These are phyloP conservation scores for Suhomyces bolitotheri DNA, from an alignment of 1,139 yeast genomes.

Conservation along the genomic window DNA sequence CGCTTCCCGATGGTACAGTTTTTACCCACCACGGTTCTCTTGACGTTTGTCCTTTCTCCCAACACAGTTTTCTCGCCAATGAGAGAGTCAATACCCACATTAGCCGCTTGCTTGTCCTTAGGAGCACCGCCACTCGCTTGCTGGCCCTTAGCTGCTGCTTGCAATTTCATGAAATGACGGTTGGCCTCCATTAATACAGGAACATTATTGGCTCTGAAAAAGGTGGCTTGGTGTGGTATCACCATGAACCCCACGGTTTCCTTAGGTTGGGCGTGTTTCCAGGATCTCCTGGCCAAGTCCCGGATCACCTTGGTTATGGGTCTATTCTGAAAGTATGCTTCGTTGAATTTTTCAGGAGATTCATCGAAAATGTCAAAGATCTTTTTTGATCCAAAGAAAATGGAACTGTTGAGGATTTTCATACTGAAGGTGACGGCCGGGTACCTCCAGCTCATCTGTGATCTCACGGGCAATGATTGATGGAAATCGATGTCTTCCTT, in stretches of 20 bases:
- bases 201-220: slow-evolving; percentile 74
- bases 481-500: slow-evolving; percentile 64
- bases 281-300: slow-evolving; percentile 86
- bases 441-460: slow-evolving; percentile 87
- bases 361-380: slow-evolving; percentile 43
- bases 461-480: slow-evolving; percentile 73
- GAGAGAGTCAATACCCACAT: slow-evolving; percentile 83
- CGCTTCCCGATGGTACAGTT: slow-evolving; percentile 78
- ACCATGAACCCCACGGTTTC: slow-evolving; percentile 66
- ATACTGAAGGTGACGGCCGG: slow-evolving; percentile 79
- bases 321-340: slow-evolving; percentile 41
- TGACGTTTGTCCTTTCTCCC: slow-evolving; percentile 82
- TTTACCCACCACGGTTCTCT: slow-evolving; percentile 75
- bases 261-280: slow-evolving; percentile 69
- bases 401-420: slow-evolving; percentile 70
- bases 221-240: slow-evolving; percentile 64
- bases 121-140: slow-evolving; percentile 28
- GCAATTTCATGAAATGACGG: slow-evolving; percentile 64
- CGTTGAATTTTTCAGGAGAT: slow-evolving; percentile 35
- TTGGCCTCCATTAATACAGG: slow-evolving; percentile 92
- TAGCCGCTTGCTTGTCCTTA: slow-evolving; percentile 65
- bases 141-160: slow-evolving; percentile 34
- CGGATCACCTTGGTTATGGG: slow-evolving; percentile 73
- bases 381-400: slow-evolving; percentile 69
- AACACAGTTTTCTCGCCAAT: slow-evolving; percentile 61